These are phyloP conservation scores for Leccinum olivaceoglutinosum DNA, from an alignment of 1,284 basidiomycete species.

Conservation along the genomic window DNA sequence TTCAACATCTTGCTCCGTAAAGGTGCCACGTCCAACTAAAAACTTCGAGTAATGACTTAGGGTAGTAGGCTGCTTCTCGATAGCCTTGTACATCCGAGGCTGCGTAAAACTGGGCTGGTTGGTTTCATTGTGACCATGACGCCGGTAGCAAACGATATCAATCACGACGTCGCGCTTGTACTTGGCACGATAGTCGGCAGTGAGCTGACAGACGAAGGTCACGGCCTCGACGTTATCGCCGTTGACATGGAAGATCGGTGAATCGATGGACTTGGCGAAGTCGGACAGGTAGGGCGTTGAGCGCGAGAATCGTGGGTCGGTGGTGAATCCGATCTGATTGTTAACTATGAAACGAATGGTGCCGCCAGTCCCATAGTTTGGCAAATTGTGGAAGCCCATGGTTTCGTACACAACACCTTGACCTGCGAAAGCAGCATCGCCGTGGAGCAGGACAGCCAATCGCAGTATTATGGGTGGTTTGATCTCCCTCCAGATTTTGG, in stretches of 20 bases:
- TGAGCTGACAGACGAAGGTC: conserved; percentile 96
- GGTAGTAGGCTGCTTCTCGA: conserved; percentile 90
- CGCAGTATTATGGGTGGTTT: conserved; percentile 70
- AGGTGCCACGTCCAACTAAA: conserved; percentile 88
- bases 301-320: conserved; percentile 94
- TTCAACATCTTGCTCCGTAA: conserved; percentile 94
- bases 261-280: conserved; percentile 97
- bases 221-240: conserved; percentile 98
- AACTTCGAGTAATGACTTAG: conserved; percentile 90
- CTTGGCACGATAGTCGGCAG: conserved; percentile 96
- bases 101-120: conserved; percentile 99
- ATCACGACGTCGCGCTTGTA: conserved; percentile 99
- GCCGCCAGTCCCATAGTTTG: conserved; percentile 94
- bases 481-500: conserved; percentile 92
- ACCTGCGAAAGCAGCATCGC: conserved; percentile 98
- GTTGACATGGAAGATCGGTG: conserved; percentile 99
- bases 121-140: conserved; percentile 98
- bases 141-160: conserved; percentile 98
- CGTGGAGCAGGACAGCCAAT: conserved; percentile 94
- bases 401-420: conserved; percentile 99
- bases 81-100: conserved; percentile 98
- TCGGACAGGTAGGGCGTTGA: conserved; percentile 99
- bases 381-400: conserved; percentile 96
- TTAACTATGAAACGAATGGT: conserved; percentile 99
- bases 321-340: conserved; percentile 99